Conservation (phyloP, 495 filamentous ascomycete species). For the Sordaria brevicollis region DNA sequence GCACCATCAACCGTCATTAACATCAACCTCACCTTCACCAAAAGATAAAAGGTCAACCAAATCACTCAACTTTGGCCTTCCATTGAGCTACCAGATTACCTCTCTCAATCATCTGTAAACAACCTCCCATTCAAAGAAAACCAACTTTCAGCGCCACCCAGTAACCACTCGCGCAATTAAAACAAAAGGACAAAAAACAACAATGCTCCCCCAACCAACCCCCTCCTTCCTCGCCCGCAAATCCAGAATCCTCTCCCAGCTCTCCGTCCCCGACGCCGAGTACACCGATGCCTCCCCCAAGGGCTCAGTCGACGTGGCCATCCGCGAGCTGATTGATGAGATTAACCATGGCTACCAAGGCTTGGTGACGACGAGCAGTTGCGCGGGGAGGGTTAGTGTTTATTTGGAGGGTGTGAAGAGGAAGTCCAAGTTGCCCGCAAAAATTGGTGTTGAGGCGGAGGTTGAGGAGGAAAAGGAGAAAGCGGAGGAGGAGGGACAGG, state of each 20-base stretch:
- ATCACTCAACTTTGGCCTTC: too few species aligned
- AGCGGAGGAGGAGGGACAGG: slow-evolving; percentile 4
- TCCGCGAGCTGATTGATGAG: slow-evolving; percentile 61
- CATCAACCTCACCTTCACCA: not conserved
- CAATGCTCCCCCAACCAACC: slow-evolving; percentile 7
- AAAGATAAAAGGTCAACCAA: not conserved
- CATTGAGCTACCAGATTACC: too few species aligned
- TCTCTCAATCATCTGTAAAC: too few species aligned
- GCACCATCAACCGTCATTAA: not conserved
- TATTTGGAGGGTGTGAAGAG: slow-evolving; percentile 61
- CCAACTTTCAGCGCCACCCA: too few species aligned
- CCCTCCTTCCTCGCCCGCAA: slow-evolving; percentile 40
- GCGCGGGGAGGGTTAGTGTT: slow-evolving; percentile 72
- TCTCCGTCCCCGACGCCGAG: slow-evolving; percentile 49
- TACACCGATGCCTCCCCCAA: slow-evolving; percentile 79
- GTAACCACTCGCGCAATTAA: too few species aligned
- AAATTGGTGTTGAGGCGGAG: slow-evolving; percentile 2
- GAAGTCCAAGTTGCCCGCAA: slow-evolving; percentile 21
- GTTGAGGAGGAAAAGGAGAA: slow-evolving; percentile 9
- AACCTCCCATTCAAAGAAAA: too few species aligned
- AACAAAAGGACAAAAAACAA: not conserved
- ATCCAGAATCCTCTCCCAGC: slow-evolving; percentile 49
- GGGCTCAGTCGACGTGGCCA: slow-evolving; percentile 67
- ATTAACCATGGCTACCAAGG: slow-evolving; percentile 58
- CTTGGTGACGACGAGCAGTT: slow-evolving; percentile 84